A percentile compares a stretch with the other conserved stretches of the same genome.
Evolutionary conservation across 306 rosid species (phyloP).

Genomic region (Acacia confusa): DNA sequence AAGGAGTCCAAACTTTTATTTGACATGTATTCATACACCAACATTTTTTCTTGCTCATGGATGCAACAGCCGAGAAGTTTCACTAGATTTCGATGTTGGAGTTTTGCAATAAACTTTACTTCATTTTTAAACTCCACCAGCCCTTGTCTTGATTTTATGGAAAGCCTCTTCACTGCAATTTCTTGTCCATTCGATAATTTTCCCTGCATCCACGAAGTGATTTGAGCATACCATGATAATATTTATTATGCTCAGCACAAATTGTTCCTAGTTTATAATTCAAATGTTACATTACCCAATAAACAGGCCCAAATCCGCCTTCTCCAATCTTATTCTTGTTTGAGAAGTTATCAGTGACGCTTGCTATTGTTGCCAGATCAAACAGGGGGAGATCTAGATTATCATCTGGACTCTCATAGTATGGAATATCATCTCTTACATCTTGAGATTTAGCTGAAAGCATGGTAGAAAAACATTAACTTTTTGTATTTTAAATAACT

Average conservation of each 20-base stretch:
- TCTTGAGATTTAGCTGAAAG: neutral
- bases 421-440: neutral
- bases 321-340: conserved; percentile 4
- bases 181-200: conserved; percentile 22
- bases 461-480: neutral
- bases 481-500: neutral
- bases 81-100: conserved; percentile 38
- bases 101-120: conserved; percentile 31
- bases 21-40: neutral
- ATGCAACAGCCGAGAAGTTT: conserved; percentile 41
- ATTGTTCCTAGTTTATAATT: neutral
- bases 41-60: conserved; percentile 25
- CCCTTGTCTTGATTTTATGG: conserved; percentile 22
- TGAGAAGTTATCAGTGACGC: conserved; percentile 9
- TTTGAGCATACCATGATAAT: neutral
- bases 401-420: neutral
- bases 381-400: conserved; percentile 38
- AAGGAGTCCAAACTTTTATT: conserved; percentile 27
- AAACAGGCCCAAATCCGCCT: conserved; percentile 31
- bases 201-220: conserved; percentile 20
- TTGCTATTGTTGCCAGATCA: neutral
- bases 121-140: conserved; percentile 31
- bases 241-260: neutral
- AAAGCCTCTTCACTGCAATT: conserved; percentile 41
- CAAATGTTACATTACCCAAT: conserved; percentile 7